Base-by-base conservation (phyloP, 768 basidiomycete genomes). In the Dentipellis fragilis region DNA sequence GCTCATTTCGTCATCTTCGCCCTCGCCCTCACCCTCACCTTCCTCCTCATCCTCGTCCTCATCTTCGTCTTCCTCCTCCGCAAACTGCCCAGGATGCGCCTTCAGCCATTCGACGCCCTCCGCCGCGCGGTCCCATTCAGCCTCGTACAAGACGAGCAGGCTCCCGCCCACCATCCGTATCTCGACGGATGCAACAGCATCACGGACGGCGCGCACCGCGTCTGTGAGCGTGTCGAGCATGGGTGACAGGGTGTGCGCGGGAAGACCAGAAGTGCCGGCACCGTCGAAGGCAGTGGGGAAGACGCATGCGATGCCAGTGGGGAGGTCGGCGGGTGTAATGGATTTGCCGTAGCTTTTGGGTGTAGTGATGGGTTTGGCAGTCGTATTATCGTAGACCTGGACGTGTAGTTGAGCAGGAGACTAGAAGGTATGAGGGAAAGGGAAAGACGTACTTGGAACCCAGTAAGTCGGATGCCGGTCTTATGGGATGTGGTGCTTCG, bases 91-190 rank as follows among this genome's bases (percentile, higher is more conserved):
- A 6, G 46, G 37, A 23, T 60, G 49, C 7, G 23, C 19, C 35
- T n/a, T 57, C 16, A 59, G 51, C 54, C 49, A 61, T 50, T 57
- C 29, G 16, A 54, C 57, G 12, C 54, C 49, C 54, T 22, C 55
- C 22, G 39, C 59, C 3, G 62, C 57, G 29, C 57, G 42, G 16
- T 21, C 57, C 53, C 54, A 69, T 62, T 85, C 80, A 0, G 79
- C 83, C 63, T 88, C 87, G 63, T 96, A 95, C 19, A 94, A 68
- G 40, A 98, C 73, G 54, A 99, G 72, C 48, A 96, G 66, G 62
- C 89, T 93, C 22, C 76, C 80, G 7, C 89, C 93, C 9, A 91
- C 80, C 74, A 98, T 89, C 22, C 89, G 80, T 60, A 93, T 66
- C 60, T 95, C 82, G 6, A 85, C 67, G 2, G 67, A 60, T 1